A percentile compares a stretch with the other conserved stretches of the same genome.
Conservation (phyloP, 345 rosid genomes). For the Chamaenerion angustifolium region DNA sequence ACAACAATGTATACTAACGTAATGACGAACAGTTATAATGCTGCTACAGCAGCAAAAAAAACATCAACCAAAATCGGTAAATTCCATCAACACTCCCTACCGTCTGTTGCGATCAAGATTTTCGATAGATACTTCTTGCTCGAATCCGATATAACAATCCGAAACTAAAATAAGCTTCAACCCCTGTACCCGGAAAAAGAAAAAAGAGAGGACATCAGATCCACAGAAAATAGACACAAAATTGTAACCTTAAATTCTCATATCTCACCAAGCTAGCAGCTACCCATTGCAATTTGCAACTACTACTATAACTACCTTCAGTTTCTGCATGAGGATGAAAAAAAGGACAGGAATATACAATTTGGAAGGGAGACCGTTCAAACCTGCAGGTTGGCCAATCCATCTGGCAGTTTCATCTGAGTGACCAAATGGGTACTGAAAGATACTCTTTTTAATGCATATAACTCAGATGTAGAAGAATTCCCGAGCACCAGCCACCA, state of each 20-base stretch:
- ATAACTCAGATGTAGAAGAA: constrained; percentile 45
- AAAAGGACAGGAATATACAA: neutral
- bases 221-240: neutral
- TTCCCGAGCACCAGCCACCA: constrained; percentile 95
- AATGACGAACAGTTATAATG: too few species aligned
- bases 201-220: neutral
- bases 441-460: constrained; percentile 83
- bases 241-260: too few species aligned
- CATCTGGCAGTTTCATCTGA: constrained; percentile 61
- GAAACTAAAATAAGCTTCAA: constrained; percentile 62
- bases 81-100: neutral
- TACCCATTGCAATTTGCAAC: too few species aligned
- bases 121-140: constrained; percentile 64
- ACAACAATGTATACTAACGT: too few species aligned
- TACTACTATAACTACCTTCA: too few species aligned
- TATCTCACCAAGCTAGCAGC: too few species aligned
- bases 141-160: constrained; percentile 85
- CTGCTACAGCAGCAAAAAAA: neutral
- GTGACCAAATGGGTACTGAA: constrained; percentile 53
- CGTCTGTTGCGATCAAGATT: constrained; percentile 10
- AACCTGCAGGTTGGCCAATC: constrained; percentile 44
- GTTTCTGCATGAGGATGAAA: neutral
- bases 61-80: neutral
- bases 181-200: constrained; percentile 28
- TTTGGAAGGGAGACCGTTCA: neutral